Percentiles rank a stretch among this genome's conserved stretches.
phyloP scores from a whole-genome alignment of 371 early-diverging fungal species.

The Parasitella parasitica region DNA sequence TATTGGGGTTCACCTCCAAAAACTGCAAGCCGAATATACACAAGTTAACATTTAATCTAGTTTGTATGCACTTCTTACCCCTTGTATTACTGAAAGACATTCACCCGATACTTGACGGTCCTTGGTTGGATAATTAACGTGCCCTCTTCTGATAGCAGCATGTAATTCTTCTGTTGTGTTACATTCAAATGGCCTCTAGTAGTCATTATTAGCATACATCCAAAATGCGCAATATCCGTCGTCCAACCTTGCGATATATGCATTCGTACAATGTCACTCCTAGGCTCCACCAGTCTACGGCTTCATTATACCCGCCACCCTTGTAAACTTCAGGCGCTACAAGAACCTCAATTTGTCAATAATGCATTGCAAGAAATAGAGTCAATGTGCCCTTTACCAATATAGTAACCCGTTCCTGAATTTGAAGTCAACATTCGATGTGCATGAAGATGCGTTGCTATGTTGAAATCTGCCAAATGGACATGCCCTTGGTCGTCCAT shows the following conservation, averaged over 20 bases:
- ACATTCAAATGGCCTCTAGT: constrained; percentile 65
- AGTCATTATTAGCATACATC: not conserved
- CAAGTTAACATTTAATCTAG: not conserved
- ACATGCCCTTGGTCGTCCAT: constrained; percentile 76
- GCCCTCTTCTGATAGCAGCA: constrained; percentile 55
- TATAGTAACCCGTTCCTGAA: constrained; percentile 80
- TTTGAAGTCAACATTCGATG: constrained; percentile 65
- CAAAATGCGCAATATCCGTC: not conserved
- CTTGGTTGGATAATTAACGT: constrained; percentile 57
- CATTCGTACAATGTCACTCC: constrained; percentile 82
- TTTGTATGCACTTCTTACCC: constrained; percentile 31
- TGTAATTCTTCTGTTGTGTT: constrained; percentile 53
- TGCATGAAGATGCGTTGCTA: constrained; percentile 65
- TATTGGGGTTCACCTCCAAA: constrained; percentile 46
- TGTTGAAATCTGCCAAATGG: constrained; percentile 83
- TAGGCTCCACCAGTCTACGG: constrained; percentile 93
- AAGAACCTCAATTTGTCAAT: not conserved
- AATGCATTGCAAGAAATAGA: not conserved
- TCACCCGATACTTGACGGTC: constrained; percentile 56
- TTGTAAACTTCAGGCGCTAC: constrained; percentile 80
- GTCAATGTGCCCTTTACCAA: constrained; percentile 55
- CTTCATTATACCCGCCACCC: constrained; percentile 68
- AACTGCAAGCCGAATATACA: constrained; percentile 26
- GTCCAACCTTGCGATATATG: constrained; percentile 54
- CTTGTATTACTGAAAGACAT: constrained; percentile 63